Percentiles rank a stretch among this genome's conserved stretches.
These are phyloP conservation scores for Lolium perenne DNA, from an alignment of 176 grass and related monocot genomes.

Conservation along the genomic window DNA sequence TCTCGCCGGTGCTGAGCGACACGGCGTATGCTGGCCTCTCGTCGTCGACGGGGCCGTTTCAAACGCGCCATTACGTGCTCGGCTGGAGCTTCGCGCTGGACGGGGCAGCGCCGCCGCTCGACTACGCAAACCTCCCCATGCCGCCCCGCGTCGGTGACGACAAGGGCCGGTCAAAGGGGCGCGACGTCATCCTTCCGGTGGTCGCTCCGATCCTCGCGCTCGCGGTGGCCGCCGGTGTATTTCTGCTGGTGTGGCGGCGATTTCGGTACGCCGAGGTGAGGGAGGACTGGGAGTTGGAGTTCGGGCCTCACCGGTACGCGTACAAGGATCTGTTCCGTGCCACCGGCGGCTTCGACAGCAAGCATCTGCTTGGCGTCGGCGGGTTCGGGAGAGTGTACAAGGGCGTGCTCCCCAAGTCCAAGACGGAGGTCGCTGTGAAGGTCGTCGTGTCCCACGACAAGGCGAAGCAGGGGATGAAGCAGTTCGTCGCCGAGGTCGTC, in stretches of 20 bases:
- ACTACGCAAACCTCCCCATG: conserved; percentile 48
- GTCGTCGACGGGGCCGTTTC: conserved; percentile 52
- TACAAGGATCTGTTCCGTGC: conserved; percentile 74
- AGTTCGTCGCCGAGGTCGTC: conserved; percentile 56
- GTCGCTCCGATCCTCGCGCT: not conserved
- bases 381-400: conserved; percentile 62
- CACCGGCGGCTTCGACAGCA: conserved; percentile 41
- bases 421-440: conserved; percentile 30
- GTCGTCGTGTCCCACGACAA: conserved; percentile 36
- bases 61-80: conserved; percentile 66
- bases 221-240: too few species aligned
- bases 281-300: conserved; percentile 83
- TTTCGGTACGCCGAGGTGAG: conserved; percentile 47
- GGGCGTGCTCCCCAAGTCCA: conserved; percentile 39
- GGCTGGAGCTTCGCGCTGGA: conserved; percentile 81
- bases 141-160: conserved; percentile 15
- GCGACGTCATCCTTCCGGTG: conserved; percentile 33
- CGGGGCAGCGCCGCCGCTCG: conserved; percentile 44
- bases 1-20: conserved; percentile 36
- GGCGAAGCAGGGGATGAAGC: conserved; percentile 48
- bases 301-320: conserved; percentile 61
- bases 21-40: conserved; percentile 47
- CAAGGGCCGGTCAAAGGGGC: conserved; percentile 35
- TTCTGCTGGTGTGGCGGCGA: too few species aligned
- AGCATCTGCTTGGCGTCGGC: conserved; percentile 46